Percentiles rank a stretch among this genome's conserved stretches.
Conservation (phyloP, 768 basidiomycete species). For the Russula sp. region DNA sequence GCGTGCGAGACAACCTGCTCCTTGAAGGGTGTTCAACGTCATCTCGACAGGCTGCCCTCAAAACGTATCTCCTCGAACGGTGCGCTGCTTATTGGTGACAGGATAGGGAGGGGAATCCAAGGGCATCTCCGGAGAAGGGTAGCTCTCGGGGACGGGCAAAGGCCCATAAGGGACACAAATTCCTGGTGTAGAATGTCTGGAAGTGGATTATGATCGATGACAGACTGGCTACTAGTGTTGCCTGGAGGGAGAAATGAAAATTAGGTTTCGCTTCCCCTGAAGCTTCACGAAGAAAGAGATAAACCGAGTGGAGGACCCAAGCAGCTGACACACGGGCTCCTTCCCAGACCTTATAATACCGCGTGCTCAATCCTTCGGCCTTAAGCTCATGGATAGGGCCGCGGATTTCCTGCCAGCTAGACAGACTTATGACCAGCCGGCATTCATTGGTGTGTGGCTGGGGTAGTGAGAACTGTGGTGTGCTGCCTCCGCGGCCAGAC, state of each 20-base stretch:
- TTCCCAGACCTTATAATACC: too few species aligned
- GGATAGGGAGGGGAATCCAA: constrained; percentile 17
- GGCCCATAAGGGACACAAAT: constrained; percentile 71
- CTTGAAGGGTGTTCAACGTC: constrained; percentile 69
- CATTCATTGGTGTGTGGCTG: too few species aligned
- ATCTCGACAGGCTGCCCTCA: constrained; percentile 75
- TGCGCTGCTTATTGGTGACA: constrained; percentile 35
- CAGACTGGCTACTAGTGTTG: constrained; percentile 55
- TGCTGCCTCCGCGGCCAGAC: too few species aligned
- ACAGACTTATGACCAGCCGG: too few species aligned
- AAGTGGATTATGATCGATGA: constrained; percentile 30
- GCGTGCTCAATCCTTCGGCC: too few species aligned
- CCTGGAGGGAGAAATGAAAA: constrained; percentile 30
- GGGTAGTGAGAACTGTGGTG: too few species aligned
- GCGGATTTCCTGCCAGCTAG: too few species aligned
- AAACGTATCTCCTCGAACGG: constrained; percentile 88
- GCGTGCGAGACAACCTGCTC: constrained; percentile 48
- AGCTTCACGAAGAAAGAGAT: background rate
- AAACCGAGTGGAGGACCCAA: constrained; percentile 52
- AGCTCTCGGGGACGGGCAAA: constrained; percentile 78
- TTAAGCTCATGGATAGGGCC: too few species aligned
- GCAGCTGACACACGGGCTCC: too few species aligned
- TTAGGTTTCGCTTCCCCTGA: background rate
- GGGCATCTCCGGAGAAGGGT: constrained; percentile 35
- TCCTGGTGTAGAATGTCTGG: constrained; percentile 85